Base-by-base conservation (phyloP, 1,139 yeast species). In the Candida dubliniensis region DNA sequence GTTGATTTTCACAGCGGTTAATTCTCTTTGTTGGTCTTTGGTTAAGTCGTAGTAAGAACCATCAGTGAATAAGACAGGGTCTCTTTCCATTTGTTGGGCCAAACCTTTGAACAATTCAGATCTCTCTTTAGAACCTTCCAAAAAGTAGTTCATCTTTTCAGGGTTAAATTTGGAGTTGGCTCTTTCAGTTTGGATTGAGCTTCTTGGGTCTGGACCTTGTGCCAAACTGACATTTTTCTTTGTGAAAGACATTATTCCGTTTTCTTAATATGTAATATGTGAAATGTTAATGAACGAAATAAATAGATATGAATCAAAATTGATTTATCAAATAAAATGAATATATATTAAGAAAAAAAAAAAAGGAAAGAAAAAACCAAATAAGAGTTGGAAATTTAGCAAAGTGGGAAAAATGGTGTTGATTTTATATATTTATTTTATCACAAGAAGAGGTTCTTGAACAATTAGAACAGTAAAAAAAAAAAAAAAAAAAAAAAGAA, bases 71-170 rank as follows among this genome's bases (percentile, higher is more conserved):
- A 73, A 59, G 38, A 73, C 55, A 8, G 77, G 76, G 54, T 73
- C 77, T 49, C 74, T 63, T 57, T 73, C 77, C 66, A 73, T 64
- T 52, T 69, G 71, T 47, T 64, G 67, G 34, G 59, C 54, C 49
- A 71, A 56, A 24, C 47, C 39, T 45, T 66, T 61, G 49, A 63
- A 52, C 42, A 56, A 49, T 39, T 63, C 64, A 8, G 74, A 61
- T 45, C 66, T 59, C 43, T 66, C 68, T 41, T 52, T 49, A 37
- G 65, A 56, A 38, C 77, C 77, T 54, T 73, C 77, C 51, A 73
- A 60, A 51, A 71, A 71, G 50, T 63, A 54, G 53, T 72, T 69
- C 72, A 73, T 66, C 46, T 62, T 56, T 43, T 51, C 57, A 24
- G 67, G 66, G 57, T 67, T 64, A 52, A 61, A 63, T 34, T 56